Conservation (phyloP, 305 asterid genomes). For the Solanum aculeatissimum region DNA sequence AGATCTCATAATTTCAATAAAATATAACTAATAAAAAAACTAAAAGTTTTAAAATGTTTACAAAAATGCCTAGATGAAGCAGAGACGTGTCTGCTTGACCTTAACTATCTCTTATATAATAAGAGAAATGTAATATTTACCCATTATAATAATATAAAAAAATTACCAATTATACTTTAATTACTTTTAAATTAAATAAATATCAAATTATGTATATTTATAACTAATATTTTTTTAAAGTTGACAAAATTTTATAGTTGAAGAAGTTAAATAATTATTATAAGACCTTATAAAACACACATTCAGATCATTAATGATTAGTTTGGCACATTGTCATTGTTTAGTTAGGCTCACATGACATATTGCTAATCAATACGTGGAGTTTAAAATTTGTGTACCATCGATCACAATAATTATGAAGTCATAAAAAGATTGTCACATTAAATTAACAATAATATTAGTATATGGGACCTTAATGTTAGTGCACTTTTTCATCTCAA, state of each 20-base stretch:
- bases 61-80: no score
- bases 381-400: background rate
- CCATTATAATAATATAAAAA: no score
- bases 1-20: no score
- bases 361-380: background rate
- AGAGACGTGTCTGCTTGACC: no score
- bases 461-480: background rate
- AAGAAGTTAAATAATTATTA: background rate
- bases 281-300: background rate
- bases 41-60: no score
- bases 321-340: background rate
- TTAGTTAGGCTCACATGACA: background rate
- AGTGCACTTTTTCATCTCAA: background rate
- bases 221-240: no score
- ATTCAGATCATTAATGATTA: background rate
- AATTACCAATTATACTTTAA: no score
- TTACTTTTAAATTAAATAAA: no score
- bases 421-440: background rate
- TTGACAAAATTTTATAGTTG: background rate
- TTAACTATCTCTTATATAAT: no score
- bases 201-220: no score
- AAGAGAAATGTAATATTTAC: no score
- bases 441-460: background rate
- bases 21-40: no score
- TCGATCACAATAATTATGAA: background rate